Evolutionary conservation across 768 basidiomycete species (phyloP), one percentile per base, ranked within the genome.

Genomic region (Udeniomyces megalosporus): DNA sequence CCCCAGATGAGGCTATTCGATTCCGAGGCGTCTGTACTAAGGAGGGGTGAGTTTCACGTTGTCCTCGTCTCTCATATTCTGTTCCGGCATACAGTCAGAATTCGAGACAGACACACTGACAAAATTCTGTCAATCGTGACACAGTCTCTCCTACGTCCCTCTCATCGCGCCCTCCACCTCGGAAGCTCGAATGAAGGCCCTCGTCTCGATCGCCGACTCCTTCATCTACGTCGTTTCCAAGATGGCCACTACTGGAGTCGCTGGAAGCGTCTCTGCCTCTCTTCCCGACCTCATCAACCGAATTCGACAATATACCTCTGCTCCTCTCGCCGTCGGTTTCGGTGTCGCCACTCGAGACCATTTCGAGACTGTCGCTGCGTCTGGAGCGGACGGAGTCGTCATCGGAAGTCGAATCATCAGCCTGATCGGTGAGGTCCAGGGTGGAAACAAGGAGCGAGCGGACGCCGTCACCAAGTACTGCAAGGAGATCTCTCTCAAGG

Each of bases 191-290:
- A 88, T 97, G 70, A 82, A 85, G 68, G 95, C 95, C 76, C 79
- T 99, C 45, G 77, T 88, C 2, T 82, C 84, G 8, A 96, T 99
- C 68, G 93, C 95, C 20, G 95, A 99, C 73, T 84, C 85, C 2
- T 97, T 99, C 78, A 89, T 99, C 66, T 99, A 99, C 72, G 83
- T 99, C 51, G 92, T 96, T n/a, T 95, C 92, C 52, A 93, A 89
- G 88, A 99, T 99, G 95, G 95, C 95, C 15, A 95, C 89, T 1
- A 99, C 95, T 1, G 95, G 95, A 32, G 83, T 80, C 48, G 75
- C 79, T 46, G 80, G 81, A 14, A 77, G 75, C 0, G 81, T 95
- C 70, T 91, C 90, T 67, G 76, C 72, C 42, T 81, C 80, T 26
- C 82, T 97, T 2, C 88, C 91, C 2, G 81, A 85, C 64, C 84